Percentiles rank a stretch among this genome's conserved stretches.
These are phyloP conservation scores for Hygrocybe coccinea DNA, from an alignment of 768 basidiomycete species.

Conservation along the genomic window DNA sequence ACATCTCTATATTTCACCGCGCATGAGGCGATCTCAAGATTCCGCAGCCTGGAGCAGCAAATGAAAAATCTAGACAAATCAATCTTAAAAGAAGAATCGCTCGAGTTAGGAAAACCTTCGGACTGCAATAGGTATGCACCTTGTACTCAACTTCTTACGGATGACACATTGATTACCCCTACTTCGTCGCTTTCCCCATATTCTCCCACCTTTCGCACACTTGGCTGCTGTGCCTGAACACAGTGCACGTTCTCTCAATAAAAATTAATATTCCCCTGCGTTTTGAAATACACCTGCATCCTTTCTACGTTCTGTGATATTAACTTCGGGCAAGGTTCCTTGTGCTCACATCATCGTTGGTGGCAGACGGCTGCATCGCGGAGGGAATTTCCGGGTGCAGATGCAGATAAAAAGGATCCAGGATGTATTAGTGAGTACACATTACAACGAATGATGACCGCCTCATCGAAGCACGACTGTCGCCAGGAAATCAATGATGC, in stretches of 20 bases:
- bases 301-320: too few relatives aligned
- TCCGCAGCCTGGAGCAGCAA: not conserved
- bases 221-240: too few relatives aligned
- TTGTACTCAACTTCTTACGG: too few relatives aligned
- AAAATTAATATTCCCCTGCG: too few relatives aligned
- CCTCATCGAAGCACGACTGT: conserved; percentile 35
- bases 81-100: not conserved
- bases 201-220: too few relatives aligned
- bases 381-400: conserved; percentile 22
- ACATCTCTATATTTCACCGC: not conserved
- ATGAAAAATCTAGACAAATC: not conserved
- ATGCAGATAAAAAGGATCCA: not conserved
- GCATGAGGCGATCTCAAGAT: not conserved
- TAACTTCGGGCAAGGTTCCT: conserved; percentile 39
- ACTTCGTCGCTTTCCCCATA: too few relatives aligned
- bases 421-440: conserved; percentile 41
- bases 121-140: too few relatives aligned
- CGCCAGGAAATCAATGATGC: conserved; percentile 35
- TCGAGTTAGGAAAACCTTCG: too few relatives aligned
- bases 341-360: conserved; percentile 51
- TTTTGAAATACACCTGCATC: too few relatives aligned
- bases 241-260: too few relatives aligned
- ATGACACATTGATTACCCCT: too few relatives aligned
- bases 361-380: conserved; percentile 48
- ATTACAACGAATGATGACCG: not conserved